phyloP scores from a whole-genome alignment of 2,329 filamentous ascomycete species.

The Cladophialophora yegresii region DNA sequence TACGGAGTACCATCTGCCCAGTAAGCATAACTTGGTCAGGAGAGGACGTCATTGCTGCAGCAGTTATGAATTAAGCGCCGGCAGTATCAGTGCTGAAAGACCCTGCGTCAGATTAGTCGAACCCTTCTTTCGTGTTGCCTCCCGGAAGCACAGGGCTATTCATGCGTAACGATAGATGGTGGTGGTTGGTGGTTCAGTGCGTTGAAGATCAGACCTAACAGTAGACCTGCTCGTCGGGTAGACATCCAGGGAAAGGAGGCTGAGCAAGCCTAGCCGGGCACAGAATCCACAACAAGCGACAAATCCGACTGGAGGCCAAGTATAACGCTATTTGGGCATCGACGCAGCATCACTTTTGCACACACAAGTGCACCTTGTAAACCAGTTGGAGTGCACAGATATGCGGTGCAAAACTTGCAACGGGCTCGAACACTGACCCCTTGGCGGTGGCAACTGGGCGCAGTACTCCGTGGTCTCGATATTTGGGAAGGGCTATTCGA shows the following conservation, averaged over 20 bases:
- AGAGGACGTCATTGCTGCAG: neutral
- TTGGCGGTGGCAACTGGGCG: slow-evolving; percentile 4
- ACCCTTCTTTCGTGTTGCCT: neutral
- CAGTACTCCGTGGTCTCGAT: neutral
- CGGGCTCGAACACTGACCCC: neutral
- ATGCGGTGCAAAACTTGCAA: neutral
- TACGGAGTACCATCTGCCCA: no score
- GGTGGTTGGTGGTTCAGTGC: neutral
- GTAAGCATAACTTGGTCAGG: neutral
- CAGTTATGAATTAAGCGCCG: neutral
- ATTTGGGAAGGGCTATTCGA: neutral
- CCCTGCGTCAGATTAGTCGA: slow-evolving; percentile 1
- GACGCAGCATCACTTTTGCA: slow-evolving; percentile 2
- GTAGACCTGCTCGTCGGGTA: neutral
- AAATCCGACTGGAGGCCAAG: slow-evolving; percentile 16
- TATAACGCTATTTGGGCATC: neutral
- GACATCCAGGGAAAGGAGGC: slow-evolving; percentile 4
- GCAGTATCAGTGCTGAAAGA: neutral
- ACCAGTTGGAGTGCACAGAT: neutral
- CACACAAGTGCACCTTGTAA: slow-evolving; percentile 1
- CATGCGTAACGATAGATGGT: slow-evolving; percentile 1
- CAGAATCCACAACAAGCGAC: neutral
- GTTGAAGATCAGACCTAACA: neutral
- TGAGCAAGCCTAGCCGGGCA: slow-evolving; percentile 10
- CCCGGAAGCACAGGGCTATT: neutral